phyloP scores from a whole-genome alignment of 352 stramenopile genomes.

The Pythium utonaiense region DNA sequence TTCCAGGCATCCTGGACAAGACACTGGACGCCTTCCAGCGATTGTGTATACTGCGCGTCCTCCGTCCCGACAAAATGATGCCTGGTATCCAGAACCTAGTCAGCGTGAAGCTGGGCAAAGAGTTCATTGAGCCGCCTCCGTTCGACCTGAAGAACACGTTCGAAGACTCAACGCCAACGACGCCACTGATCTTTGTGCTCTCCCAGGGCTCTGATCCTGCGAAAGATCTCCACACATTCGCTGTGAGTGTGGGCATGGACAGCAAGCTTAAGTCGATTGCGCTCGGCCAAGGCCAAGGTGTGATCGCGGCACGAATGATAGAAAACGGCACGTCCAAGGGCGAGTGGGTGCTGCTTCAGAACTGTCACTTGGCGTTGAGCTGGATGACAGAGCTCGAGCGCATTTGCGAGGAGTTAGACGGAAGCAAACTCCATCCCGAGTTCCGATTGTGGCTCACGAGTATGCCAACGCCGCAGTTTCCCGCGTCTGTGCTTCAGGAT shows the following conservation, averaged over 20 bases:
- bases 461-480: constrained; percentile 78
- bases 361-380: constrained; percentile 93
- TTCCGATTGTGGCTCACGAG: constrained; percentile 95
- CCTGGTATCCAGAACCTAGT: constrained; percentile 90
- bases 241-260: constrained; percentile 79
- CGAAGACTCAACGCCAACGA: constrained; percentile 84
- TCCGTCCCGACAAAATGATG: constrained; percentile 83
- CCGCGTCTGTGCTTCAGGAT: constrained; percentile 92
- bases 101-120: constrained; percentile 70
- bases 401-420: constrained; percentile 90
- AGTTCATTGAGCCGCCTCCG: constrained; percentile 90
- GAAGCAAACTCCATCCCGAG: constrained; percentile 84
- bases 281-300: constrained; percentile 90
- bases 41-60: constrained; percentile 71
- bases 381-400: constrained; percentile 95
- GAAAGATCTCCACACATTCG: constrained; percentile 91
- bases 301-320: constrained; percentile 89
- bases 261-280: constrained; percentile 92
- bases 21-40: constrained; percentile 82
- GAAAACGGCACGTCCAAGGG: constrained; percentile 82
- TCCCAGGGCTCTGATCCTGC: constrained; percentile 93
- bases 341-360: constrained; percentile 95
- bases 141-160: constrained; percentile 91
- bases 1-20: constrained; percentile 53
- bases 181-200: constrained; percentile 92